Evolutionary conservation across 352 stramenopile species (phyloP), one percentile per base, ranked within the genome.

Genomic region (Globisporangium echinulatum): DNA sequence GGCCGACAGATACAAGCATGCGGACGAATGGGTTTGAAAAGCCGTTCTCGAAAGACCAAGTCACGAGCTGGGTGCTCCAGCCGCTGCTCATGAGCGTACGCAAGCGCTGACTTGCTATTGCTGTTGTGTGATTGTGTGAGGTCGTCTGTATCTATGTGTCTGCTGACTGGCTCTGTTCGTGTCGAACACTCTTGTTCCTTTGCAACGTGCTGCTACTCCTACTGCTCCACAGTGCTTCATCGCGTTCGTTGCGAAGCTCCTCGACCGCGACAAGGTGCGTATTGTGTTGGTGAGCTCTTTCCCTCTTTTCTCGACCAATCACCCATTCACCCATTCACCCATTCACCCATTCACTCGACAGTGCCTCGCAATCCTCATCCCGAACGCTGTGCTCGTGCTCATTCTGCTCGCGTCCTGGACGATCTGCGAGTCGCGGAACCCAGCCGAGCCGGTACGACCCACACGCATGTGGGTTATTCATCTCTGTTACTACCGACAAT

Each of bases 1-100:
- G 25, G 3, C 25, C 25, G 25, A 33, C 1, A 33, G 1, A 3
- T 33, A 33, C 25, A 56, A 59, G 25, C 17, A 83, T 79, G 77
- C 80, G 76, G 52, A 70, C 69, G 19, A 91, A 86, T 62, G 86
- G 86, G 36, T 90, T 93, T 55, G 63, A 92, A 49, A 76, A 76
- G 53, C 86, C 86, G n/a, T 88, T 91, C 61, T 94, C 85, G 7
- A 67, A 74, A 33, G 61, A 66, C 37, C 61, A 49, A 17, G 43
- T 49, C 43, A 49, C 43, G 43, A 92, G 85, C 58, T 96, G 82
- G 85, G 51, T 89, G 37, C 64, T 90, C 38, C 79, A 96, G 56
- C 74, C 86, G 15, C 52, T 85, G 50, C 64, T 92, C 55, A 84
- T 90, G 56, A 74, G 67, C 25, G 85, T 94, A 70, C 52, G 75